These are phyloP conservation scores for Fraxinus anomala DNA, from an alignment of 257 asterid species.

Conservation along the genomic window DNA sequence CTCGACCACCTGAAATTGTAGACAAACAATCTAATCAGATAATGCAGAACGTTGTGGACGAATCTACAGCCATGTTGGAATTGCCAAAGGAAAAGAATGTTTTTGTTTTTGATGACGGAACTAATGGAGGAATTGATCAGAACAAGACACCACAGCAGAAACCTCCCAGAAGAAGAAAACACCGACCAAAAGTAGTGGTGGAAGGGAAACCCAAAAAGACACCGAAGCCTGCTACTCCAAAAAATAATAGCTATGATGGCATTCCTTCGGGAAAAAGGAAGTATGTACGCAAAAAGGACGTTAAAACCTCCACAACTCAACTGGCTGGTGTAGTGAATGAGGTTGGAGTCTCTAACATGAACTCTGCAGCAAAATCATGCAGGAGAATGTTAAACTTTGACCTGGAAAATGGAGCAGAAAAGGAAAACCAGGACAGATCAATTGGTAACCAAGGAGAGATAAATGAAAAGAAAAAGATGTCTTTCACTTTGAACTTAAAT, in stretches of 20 bases:
- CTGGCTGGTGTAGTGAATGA: constrained; percentile 33
- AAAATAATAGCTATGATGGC: constrained; percentile 37
- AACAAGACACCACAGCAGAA: constrained; percentile 71
- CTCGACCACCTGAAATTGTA: constrained; percentile 33
- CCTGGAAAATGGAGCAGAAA: constrained; percentile 37
- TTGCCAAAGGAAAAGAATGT: constrained; percentile 33
- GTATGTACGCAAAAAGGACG: constrained; percentile 53
- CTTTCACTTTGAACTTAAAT: constrained; percentile 42
- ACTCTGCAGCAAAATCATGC: constrained; percentile 53
- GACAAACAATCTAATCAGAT: constrained; percentile 33
- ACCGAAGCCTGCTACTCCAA: constrained; percentile 48
- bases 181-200: constrained; percentile 78
- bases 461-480: constrained; percentile 35
- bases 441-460: constrained; percentile 34
- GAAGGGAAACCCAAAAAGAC: constrained; percentile 75
- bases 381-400: constrained; percentile 65
- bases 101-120: constrained; percentile 27
- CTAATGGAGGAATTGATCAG: constrained; percentile 53
- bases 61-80: constrained; percentile 23
- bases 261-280: constrained; percentile 55
- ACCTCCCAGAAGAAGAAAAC: constrained; percentile 75
- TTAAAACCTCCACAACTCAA: constrained; percentile 36
- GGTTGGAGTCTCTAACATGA: constrained; percentile 33
- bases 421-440: constrained; percentile 33
- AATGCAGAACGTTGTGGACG: constrained; percentile 30